A percentile compares a stretch with the other conserved stretches of the same genome.
Evolutionary conservation across 345 rosid genomes (phyloP).

Genomic region (Linum tenue): DNA sequence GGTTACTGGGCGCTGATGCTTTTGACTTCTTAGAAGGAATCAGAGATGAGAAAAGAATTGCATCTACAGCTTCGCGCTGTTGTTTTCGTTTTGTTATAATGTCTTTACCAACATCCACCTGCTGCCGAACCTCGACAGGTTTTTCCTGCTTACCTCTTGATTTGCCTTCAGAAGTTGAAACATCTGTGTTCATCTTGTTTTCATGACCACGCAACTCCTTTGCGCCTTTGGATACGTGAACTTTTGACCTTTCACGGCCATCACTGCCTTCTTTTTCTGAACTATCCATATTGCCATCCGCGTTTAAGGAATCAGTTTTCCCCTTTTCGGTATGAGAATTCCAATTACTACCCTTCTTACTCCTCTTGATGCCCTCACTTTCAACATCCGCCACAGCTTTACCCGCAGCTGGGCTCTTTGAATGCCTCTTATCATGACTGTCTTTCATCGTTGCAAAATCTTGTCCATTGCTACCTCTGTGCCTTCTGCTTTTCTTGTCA

Average conservation of each 20-base stretch:
- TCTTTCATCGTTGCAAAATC: constrained; percentile 17
- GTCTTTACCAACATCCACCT: constrained; percentile 34
- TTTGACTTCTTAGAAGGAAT: constrained; percentile 63
- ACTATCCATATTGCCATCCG: constrained; percentile 8
- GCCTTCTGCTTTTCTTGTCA: constrained; percentile 21
- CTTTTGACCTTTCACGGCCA: constrained; percentile 12
- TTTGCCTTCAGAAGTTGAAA: constrained; percentile 22
- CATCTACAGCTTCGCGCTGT: constrained; percentile 81
- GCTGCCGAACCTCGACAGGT: constrained; percentile 23
- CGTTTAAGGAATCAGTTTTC: constrained; percentile 14
- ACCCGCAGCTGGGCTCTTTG: constrained; percentile 18
- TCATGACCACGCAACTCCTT: constrained; percentile 30
- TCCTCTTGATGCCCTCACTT: constrained; percentile 22
- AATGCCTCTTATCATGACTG: constrained; percentile 19
- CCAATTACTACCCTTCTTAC: constrained; percentile 15
- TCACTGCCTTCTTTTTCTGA: constrained; percentile 20
- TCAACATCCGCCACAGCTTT: constrained; percentile 17
- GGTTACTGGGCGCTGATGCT: constrained; percentile 21
- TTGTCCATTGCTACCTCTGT: constrained; percentile 24
- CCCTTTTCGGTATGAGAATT: constrained; percentile 14
- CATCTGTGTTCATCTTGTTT: constrained; percentile 25
- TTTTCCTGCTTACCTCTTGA: constrained; percentile 22
- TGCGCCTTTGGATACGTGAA: constrained; percentile 19
- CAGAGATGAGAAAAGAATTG: constrained; percentile 69
- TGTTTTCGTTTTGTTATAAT: constrained; percentile 52